phyloP scores from a whole-genome alignment of 768 basidiomycete genomes.

The Cyclocybe aegerita region DNA sequence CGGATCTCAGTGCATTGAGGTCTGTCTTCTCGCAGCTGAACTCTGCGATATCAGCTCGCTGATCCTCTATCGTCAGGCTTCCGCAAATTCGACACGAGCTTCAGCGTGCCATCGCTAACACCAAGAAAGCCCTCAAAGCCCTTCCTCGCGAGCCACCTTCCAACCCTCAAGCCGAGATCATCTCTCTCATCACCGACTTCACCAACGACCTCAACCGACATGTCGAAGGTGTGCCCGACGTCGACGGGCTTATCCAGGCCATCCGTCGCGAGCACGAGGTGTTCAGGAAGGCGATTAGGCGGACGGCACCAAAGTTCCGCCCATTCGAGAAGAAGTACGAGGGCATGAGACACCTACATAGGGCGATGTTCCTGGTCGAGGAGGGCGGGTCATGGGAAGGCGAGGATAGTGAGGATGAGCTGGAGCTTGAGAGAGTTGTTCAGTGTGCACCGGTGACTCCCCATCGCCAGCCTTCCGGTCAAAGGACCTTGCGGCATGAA shows the following conservation, averaged over 20 bases:
- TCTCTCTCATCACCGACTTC: conserved; percentile 47
- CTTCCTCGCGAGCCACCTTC: conserved; percentile 53
- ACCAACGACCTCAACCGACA: conserved; percentile 39
- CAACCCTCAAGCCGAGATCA: conserved; percentile 59
- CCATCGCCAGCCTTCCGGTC: no score
- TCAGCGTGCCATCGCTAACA: conserved; percentile 39
- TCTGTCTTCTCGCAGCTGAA: conserved; percentile 19
- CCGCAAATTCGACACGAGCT: conserved; percentile 64
- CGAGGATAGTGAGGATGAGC: conserved; percentile 5
- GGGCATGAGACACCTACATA: conserved; percentile 11
- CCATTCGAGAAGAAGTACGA: conserved; percentile 37
- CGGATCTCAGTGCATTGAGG: conserved; percentile 63
- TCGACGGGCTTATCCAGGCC: conserved; percentile 52
- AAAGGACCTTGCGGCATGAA: no score
- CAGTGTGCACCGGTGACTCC: no score
- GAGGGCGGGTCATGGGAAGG: conserved; percentile 14
- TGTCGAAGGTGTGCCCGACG: conserved; percentile 52
- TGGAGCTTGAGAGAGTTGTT: not conserved
- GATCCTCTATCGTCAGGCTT: conserved; percentile 40
- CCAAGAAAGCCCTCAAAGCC: conserved; percentile 27
- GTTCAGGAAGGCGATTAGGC: conserved; percentile 48
- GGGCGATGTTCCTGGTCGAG: conserved; percentile 18
- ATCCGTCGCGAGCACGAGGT: conserved; percentile 47
- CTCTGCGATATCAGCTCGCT: not conserved
- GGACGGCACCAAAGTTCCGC: conserved; percentile 56